Evolutionary conservation across 129 eudicot species (phyloP).

Genomic region (Tagetes patula): DNA sequence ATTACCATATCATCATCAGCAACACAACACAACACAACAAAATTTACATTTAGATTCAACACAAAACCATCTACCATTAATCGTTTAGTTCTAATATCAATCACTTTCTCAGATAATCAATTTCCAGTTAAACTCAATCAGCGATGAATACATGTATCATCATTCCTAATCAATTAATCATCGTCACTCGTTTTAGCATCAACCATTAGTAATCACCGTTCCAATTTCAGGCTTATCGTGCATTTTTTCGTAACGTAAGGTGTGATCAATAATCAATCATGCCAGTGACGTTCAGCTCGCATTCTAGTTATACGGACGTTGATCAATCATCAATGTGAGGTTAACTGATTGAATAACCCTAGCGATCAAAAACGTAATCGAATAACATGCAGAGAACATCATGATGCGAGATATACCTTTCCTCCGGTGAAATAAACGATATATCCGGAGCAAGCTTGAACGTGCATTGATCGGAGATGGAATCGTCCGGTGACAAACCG

Average conservation of each 20-base stretch:
- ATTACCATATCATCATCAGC: not conserved
- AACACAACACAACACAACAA: no score
- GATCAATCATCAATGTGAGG: not conserved
- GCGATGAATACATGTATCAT: not conserved
- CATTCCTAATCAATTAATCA: conserved; percentile 1
- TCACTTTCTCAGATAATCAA: no score
- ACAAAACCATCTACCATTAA: no score
- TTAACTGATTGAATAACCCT: conserved; percentile 8
- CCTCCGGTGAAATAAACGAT: conserved; percentile 62
- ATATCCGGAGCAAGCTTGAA: conserved; percentile 89
- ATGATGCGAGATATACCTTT: conserved; percentile 42
- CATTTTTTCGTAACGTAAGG: not conserved
- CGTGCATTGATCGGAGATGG: conserved; percentile 49
- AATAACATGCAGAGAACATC: not conserved
- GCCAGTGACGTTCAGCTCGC: not conserved
- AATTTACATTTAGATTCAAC: no score
- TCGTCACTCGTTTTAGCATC: not conserved
- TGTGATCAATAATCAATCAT: not conserved
- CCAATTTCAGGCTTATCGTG: not conserved
- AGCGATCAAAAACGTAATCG: not conserved
- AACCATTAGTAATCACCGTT: not conserved
- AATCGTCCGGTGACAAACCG: conserved; percentile 48
- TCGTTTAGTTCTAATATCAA: no score
- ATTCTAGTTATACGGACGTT: not conserved
- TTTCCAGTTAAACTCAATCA: not conserved